Evolutionary conservation across 345 rosid genomes (phyloP).

Genomic region (Murraya koenigii): DNA sequence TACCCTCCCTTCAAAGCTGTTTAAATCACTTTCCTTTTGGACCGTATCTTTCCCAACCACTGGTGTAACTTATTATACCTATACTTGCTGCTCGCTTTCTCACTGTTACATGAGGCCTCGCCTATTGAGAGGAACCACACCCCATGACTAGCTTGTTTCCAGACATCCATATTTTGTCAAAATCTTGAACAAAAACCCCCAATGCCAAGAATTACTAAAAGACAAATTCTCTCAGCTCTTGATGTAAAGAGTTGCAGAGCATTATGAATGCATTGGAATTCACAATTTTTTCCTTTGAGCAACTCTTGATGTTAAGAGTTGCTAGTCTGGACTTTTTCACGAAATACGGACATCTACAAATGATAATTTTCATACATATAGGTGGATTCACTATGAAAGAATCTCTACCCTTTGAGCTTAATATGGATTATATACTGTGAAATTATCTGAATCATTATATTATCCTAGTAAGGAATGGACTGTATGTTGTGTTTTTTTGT

Average conservation of each 20-base stretch:
- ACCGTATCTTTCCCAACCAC: no score
- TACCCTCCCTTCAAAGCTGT: no score
- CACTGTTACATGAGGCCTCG: no score
- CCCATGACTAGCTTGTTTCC: neutral
- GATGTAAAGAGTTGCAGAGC: neutral
- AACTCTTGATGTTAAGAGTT: neutral
- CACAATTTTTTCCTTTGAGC: neutral
- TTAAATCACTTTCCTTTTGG: no score
- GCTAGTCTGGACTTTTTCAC: neutral
- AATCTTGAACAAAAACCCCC: neutral
- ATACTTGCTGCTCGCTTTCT: no score
- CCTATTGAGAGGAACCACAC: no score
- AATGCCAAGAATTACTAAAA: neutral
- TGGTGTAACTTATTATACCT: no score
- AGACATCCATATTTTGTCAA: neutral
- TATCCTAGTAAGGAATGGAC: neutral
- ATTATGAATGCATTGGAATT: neutral
- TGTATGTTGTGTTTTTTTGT: neutral
- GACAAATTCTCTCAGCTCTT: neutral
- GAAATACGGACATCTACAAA: neutral
- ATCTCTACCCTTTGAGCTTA: neutral
- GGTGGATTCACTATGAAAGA: neutral
- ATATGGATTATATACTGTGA: neutral
- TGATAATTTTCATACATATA: neutral
- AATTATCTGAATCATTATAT: neutral